Conservation (phyloP, 1,284 basidiomycete species). For the Cryptococcus neoformans region DNA sequence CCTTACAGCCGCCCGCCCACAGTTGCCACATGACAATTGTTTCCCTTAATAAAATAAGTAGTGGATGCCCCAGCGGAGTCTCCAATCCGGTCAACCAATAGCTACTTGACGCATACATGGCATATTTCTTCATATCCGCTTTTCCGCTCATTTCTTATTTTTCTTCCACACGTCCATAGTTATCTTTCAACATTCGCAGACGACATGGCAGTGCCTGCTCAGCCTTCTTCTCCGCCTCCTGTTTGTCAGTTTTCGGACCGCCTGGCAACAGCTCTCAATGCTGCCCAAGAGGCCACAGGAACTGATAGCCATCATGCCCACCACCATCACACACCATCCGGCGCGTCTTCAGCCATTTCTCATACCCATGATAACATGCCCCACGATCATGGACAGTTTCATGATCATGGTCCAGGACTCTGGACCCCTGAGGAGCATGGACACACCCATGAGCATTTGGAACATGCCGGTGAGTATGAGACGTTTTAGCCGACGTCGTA, state of each 20-base stretch:
- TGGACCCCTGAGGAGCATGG: slow-evolving; percentile 63
- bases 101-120: no score
- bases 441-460: slow-evolving; percentile 86
- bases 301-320: not conserved
- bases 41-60: no score
- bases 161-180: not conserved
- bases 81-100: no score
- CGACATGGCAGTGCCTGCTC: not conserved
- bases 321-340: slow-evolving; percentile 3
- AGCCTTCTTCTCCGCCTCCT: slow-evolving; percentile 10
- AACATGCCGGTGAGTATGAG: slow-evolving; percentile 66
- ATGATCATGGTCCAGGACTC: slow-evolving; percentile 7
- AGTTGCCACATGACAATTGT: no score
- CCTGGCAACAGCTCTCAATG: slow-evolving; percentile 29
- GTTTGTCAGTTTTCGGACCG: slow-evolving; percentile 47
- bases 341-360: slow-evolving; percentile 5
- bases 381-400: slow-evolving; percentile 15
- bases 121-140: not conserved
- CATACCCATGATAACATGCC: slow-evolving; percentile 25
- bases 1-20: no score
- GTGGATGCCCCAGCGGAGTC: no score
- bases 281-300: slow-evolving; percentile 7
- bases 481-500: not conserved
- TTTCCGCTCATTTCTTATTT: not conserved
- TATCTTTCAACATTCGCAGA: not conserved